phyloP scores from a whole-genome alignment of 176 grass and related monocot species.

The Phoenix dactylifera region DNA sequence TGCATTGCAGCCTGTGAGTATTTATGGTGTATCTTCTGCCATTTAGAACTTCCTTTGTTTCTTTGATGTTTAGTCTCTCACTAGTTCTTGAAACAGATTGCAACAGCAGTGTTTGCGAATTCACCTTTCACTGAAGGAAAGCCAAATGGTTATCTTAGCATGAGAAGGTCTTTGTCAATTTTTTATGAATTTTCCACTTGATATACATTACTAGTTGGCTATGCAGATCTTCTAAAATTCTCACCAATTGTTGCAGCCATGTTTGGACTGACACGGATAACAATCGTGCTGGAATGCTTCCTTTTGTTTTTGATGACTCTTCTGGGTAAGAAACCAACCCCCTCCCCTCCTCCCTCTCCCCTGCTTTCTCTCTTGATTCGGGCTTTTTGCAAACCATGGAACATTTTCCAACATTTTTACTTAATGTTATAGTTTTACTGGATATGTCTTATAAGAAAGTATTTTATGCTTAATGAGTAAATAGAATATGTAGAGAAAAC shows the following conservation, averaged over 20 bases:
- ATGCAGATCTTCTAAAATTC: slow-evolving; percentile 15
- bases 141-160: slow-evolving; percentile 95
- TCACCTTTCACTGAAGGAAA: slow-evolving; percentile 99
- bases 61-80: slow-evolving; percentile 5
- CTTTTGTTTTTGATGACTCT: slow-evolving; percentile 80
- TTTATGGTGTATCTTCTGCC: background rate
- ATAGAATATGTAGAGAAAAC: too few species aligned
- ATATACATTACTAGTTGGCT: background rate
- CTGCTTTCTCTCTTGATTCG: too few species aligned
- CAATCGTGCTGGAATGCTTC: slow-evolving; percentile 94
- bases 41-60: background rate
- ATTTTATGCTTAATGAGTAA: too few species aligned
- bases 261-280: slow-evolving; percentile 99
- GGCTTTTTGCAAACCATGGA: too few species aligned
- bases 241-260: slow-evolving; percentile 49
- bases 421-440: too few species aligned
- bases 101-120: slow-evolving; percentile 98
- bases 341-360: too few species aligned
- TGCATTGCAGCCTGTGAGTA: slow-evolving; percentile 88
- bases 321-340: slow-evolving; percentile 49
- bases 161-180: slow-evolving; percentile 62
- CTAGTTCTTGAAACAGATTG: slow-evolving; percentile 57
- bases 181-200: background rate
- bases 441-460: too few species aligned
- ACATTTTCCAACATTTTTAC: too few species aligned